Base-by-base conservation (phyloP, 2,329 filamentous ascomycete species). In the Clarireedia sp. region DNA sequence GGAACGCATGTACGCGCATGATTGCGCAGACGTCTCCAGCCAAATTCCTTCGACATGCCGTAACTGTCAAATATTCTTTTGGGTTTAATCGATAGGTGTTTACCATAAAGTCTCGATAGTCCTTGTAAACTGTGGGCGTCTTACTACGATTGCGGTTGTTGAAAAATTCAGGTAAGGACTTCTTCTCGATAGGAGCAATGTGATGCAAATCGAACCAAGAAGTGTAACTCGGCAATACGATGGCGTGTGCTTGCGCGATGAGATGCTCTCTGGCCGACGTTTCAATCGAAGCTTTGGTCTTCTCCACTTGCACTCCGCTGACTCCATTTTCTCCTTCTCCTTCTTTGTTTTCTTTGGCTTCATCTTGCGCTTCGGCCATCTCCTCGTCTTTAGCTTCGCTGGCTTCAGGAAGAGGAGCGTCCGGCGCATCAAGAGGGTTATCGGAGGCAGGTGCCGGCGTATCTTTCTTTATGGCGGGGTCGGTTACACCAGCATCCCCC, bases 41-140 rank as follows among this genome's bases (percentile, higher is more conserved):
- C 67, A 99, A 74, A 70, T 99, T 99, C 63, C 94, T 83, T 61
- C 94, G 82, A 70, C 94, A 99, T 50, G 94, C 94, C 10, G 94
- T 99, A 54, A 99, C 92, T 5, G 94, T 99, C 54, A 99, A 79
- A 68, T 99, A 99, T 71, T 99, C 94, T 53, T 90, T 81, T 5
- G 94, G 94, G 69, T 97, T 99, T 55, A 99, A 76, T 38, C 94
- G 86, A 73, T 99, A 99, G 14, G 94, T 97, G 75, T 99, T 99
- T 75, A 99, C 90, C 94, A 99, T 99, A 69, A 99, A 99, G 69
- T 99, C 94, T 64, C 94, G 86, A 73, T 99, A 99, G 69, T 99
- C 94, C 73, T 97, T 97, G 77, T 99, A 99, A 21, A 97, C 89
- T 48, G 90, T 86, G 1, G 90, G 87, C 0, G 94, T 99, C 75